Conservation (phyloP, 352 stramenopile species). For the Globisporangium polare region DNA sequence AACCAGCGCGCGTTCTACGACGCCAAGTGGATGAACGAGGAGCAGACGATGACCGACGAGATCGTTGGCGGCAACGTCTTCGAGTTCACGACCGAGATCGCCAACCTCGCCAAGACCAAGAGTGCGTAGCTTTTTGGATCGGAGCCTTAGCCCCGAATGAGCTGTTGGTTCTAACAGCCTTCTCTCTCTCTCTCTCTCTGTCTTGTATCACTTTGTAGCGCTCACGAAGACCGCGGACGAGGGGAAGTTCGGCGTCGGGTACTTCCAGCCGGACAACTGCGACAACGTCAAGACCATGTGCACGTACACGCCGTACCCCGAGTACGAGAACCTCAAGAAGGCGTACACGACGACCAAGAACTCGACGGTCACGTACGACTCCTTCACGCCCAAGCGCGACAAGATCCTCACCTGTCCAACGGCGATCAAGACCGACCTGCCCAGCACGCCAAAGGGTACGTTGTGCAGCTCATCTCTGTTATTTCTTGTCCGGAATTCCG, state of each 20-base stretch:
- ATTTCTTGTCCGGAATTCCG: not conserved
- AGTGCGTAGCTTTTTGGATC: conserved; percentile 7
- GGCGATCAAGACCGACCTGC: conserved; percentile 26
- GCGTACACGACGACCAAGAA: conserved; percentile 65
- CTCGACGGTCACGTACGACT: conserved; percentile 42
- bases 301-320: conserved; percentile 62
- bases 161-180: not conserved
- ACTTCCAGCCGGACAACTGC: conserved; percentile 65
- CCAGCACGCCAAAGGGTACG: conserved; percentile 31
- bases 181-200: not conserved
- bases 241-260: conserved; percentile 70
- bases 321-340: conserved; percentile 68
- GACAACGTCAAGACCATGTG: conserved; percentile 55
- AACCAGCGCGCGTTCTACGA: conserved; percentile 65
- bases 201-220: conserved; percentile 10
- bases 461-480: not conserved
- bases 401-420: conserved; percentile 40
- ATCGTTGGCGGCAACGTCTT: conserved; percentile 76
- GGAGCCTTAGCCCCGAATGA: not conserved
- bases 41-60: conserved; percentile 57
- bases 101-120: conserved; percentile 39
- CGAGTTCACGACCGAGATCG: conserved; percentile 63
- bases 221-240: conserved; percentile 30
- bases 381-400: conserved; percentile 31
- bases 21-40: conserved; percentile 76